phyloP scores from a whole-genome alignment of 2,329 filamentous ascomycete species.

The Cercospora sp. region DNA sequence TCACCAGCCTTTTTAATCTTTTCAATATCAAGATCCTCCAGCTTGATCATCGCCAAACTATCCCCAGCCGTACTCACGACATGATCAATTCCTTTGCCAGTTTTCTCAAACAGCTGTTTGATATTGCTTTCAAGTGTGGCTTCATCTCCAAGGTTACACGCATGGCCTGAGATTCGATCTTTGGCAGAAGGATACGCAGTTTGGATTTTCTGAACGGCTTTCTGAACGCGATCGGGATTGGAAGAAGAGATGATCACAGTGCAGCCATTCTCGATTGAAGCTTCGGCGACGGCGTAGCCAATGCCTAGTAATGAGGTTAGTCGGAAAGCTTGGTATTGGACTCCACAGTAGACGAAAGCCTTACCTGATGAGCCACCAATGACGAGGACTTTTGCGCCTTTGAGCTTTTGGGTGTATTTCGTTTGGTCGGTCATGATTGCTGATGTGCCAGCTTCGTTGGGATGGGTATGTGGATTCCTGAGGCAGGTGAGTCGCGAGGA shows the following conservation, averaged over 20 bases:
- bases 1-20: slow-evolving; percentile 41
- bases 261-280: slow-evolving; percentile 56
- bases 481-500: neutral
- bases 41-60: slow-evolving; percentile 42
- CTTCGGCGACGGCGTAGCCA: slow-evolving; percentile 62
- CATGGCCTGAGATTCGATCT: slow-evolving; percentile 45
- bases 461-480: neutral
- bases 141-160: slow-evolving; percentile 51
- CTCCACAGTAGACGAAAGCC: neutral
- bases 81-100: slow-evolving; percentile 52
- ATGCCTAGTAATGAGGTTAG: slow-evolving; percentile 49
- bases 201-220: slow-evolving; percentile 49
- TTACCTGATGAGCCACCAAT: slow-evolving; percentile 57
- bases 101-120: slow-evolving; percentile 46
- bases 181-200: slow-evolving; percentile 46
- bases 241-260: slow-evolving; percentile 63
- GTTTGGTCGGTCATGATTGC: slow-evolving; percentile 43
- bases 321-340: neutral
- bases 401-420: slow-evolving; percentile 53
- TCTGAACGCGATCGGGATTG: slow-evolving; percentile 50
- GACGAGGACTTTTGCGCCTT: slow-evolving; percentile 54
- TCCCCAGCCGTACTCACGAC: slow-evolving; percentile 60
- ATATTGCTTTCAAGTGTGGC: slow-evolving; percentile 52
- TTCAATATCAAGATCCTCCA: slow-evolving; percentile 47
- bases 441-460: neutral